A percentile compares a stretch with the other conserved stretches of the same genome.
phyloP scores from a whole-genome alignment of 768 basidiomycete genomes.

The Amanita brunnescens region DNA sequence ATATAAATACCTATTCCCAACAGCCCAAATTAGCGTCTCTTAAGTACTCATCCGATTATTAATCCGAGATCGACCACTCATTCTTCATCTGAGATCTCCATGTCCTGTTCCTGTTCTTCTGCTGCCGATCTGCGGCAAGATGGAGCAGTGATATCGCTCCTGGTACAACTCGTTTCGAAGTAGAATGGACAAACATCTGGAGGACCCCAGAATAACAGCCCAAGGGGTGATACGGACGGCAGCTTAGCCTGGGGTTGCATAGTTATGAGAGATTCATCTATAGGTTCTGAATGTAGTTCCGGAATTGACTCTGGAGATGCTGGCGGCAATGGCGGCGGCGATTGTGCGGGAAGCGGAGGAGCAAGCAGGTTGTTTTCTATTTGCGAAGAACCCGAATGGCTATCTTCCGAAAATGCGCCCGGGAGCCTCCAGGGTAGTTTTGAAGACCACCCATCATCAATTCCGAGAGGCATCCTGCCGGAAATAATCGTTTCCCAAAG shows the following conservation, averaged over 20 bases:
- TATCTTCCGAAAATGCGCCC: background rate
- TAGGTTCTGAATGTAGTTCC: background rate
- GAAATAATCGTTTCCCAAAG: conserved; percentile 33
- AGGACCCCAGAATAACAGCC: conserved; percentile 2
- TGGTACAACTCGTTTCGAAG: background rate
- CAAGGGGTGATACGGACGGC: conserved; percentile 7
- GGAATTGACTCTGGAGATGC: conserved; percentile 9
- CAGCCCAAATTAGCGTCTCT: too few species aligned
- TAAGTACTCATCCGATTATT: too few species aligned
- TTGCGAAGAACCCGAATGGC: background rate
- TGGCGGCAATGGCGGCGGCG: conserved; percentile 16
- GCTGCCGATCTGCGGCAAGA: too few species aligned
- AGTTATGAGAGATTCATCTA: background rate
- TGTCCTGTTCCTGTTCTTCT: background rate
- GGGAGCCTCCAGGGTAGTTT: background rate
- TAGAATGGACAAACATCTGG: background rate
- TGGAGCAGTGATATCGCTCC: too few species aligned
- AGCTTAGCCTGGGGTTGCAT: conserved; percentile 12
- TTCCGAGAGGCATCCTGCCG: background rate
- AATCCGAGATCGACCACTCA: background rate
- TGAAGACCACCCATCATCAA: background rate
- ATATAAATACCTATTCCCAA: too few species aligned
- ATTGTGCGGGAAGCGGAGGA: conserved; percentile 8
- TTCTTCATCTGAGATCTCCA: conserved; percentile 5
- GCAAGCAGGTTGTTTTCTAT: background rate